Evolutionary conservation across 202 grass and related monocot species (phyloP).

Genomic region (Elaeis oleifera): DNA sequence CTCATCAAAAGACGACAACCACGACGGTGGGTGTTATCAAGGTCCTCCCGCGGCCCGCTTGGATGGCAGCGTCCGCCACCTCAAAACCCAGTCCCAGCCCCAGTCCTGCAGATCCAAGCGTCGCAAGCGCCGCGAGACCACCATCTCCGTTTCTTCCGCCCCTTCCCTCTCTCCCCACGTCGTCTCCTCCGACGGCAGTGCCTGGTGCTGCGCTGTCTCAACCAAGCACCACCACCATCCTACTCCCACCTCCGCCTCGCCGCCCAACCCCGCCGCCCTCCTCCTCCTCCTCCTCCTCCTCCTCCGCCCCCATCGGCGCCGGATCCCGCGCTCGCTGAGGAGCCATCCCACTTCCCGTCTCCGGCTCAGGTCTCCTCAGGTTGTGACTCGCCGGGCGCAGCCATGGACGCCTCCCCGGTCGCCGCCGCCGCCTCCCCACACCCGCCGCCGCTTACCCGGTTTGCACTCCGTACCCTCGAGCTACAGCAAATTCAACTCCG

Average conservation of each 20-base stretch:
- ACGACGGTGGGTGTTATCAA: constrained; percentile 38
- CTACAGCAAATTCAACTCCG: constrained; percentile 17
- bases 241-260: constrained; percentile 14
- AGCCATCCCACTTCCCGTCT: too few species aligned
- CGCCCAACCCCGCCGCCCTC: background rate
- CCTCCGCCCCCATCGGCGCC: background rate
- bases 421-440: background rate
- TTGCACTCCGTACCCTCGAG: background rate
- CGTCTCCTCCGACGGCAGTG: constrained; percentile 39
- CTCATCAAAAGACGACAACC: constrained; percentile 56
- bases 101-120: constrained; percentile 33
- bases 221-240: too few species aligned
- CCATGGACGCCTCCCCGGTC: background rate
- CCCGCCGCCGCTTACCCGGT: too few species aligned
- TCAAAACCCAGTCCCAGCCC: constrained; percentile 17
- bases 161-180: constrained; percentile 13
- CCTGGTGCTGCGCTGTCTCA: constrained; percentile 43
- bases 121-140: constrained; percentile 26
- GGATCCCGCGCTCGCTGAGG: too few species aligned
- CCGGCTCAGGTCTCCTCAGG: background rate
- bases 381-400: background rate
- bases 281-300: constrained; percentile 10
- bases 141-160: constrained; percentile 6
- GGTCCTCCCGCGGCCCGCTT: constrained; percentile 14
- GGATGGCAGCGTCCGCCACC: constrained; percentile 40